phyloP scores from a whole-genome alignment of 192 early-diverging fungal species.

The Backusella morwellensis region DNA sequence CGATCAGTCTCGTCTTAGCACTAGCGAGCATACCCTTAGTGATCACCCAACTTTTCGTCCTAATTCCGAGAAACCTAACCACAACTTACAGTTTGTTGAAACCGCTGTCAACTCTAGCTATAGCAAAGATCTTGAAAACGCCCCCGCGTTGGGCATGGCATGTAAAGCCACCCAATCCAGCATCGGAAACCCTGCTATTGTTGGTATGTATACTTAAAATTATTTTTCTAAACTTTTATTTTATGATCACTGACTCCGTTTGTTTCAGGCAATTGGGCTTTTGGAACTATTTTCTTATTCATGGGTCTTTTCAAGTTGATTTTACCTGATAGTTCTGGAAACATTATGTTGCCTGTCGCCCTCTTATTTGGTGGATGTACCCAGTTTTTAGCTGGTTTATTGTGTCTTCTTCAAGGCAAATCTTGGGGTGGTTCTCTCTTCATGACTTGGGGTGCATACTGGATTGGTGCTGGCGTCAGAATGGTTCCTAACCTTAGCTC shows the following conservation, averaged over 20 bases:
- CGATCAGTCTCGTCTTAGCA: neutral
- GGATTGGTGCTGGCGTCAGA: neutral
- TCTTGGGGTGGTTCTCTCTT: neutral
- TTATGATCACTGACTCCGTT: neutral
- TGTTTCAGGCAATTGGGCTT: neutral
- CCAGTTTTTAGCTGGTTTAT: neutral
- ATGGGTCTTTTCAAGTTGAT: neutral
- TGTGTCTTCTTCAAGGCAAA: neutral
- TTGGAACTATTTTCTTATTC: neutral
- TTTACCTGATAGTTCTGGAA: neutral
- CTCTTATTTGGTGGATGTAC: neutral
- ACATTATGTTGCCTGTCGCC: neutral
- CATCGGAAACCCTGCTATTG: neutral
- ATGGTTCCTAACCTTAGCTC: neutral
- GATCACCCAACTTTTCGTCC: neutral
- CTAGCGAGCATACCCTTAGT: neutral
- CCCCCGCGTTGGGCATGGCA: neutral
- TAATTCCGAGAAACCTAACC: neutral
- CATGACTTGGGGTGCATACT: neutral
- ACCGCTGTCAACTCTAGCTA: neutral
- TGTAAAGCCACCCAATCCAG: neutral
- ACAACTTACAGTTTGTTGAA: neutral
- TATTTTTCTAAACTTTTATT: neutral
- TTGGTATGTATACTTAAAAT: neutral
- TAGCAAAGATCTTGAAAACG: neutral